phyloP scores from a whole-genome alignment of 768 basidiomycete genomes.

The Paxillus rubicundulus region DNA sequence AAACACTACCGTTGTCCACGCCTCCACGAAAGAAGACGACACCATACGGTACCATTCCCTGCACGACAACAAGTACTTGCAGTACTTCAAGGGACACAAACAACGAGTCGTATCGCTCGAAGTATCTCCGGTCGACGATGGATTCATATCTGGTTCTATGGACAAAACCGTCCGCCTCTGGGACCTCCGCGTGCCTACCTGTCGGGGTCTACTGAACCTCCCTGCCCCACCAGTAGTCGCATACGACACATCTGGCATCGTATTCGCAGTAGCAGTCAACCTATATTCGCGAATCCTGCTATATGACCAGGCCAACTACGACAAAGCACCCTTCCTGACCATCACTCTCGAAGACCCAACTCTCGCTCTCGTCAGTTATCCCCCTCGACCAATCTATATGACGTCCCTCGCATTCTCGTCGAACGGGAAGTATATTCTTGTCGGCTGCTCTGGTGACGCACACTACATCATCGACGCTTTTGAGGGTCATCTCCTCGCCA shows the following conservation, averaged over 20 bases:
- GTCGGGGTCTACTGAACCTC: constrained; percentile 75
- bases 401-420: constrained; percentile 90
- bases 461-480: constrained; percentile 95
- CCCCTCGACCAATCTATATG: constrained; percentile 86
- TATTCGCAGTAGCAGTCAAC: constrained; percentile 87
- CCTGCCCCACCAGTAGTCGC: constrained; percentile 76
- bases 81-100: constrained; percentile 95
- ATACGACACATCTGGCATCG: constrained; percentile 77
- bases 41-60: constrained; percentile 92
- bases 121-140: constrained; percentile 89
- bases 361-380: constrained; percentile 69
- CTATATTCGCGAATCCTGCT: constrained; percentile 77
- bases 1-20: constrained; percentile 77
- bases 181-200: constrained; percentile 82
- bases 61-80: constrained; percentile 94
- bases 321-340: constrained; percentile 88
- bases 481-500: constrained; percentile 77
- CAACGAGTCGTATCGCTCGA: constrained; percentile 86
- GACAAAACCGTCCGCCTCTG: constrained; percentile 95
- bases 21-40: constrained; percentile 94
- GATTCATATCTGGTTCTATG: constrained; percentile 91
- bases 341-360: constrained; percentile 83
- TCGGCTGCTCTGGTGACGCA: constrained; percentile 88
- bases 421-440: constrained; percentile 85
- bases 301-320: constrained; percentile 83